Evolutionary conservation across 148 eudicot species (phyloP), one percentile per base, ranked within the genome.

Genomic region (Vaccinium corymbosum): DNA sequence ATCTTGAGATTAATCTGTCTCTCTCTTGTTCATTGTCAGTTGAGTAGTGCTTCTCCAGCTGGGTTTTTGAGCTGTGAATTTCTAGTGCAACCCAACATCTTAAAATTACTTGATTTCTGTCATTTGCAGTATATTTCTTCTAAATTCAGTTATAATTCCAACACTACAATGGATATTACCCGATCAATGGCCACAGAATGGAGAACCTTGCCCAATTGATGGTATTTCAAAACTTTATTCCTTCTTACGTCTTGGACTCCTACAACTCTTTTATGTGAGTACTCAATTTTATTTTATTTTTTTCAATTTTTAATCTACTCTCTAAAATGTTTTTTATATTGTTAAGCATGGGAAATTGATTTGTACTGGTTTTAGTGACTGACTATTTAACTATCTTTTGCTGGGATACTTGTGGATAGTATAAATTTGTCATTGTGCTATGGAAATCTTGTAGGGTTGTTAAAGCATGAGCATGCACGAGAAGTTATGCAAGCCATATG

Each of bases 131-230:
- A 93, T 93, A 76, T 86, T 87, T 89, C 81, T 91, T 82, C 85
- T 96, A 81, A 91, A 91, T 83, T 89, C 93, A 12, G 66, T 79
- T 17, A 79, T 79, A 38, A 56, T 79, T 79, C 68, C 81, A 17
- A 79, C 81, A 10, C 85, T 96, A 82, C 87, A 91, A 86, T 92
- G 95, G 95, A 92, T 96, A 80, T 92, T 96, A 87, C 99, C 99
- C 35, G 92, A 90, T 87, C 90, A 85, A 61, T 93, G 95, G 89
- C 92, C 89, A 51, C 88, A 55, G 0, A 55, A n/a, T 55, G 38
- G 32, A 55, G 81, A 56, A 29, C 81, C 17, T 16, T 79, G 66
- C 66, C 35, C 27, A 29, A 29, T 55, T 79, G 81, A 27, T 22
- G 85, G 88, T 78, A 57, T 91, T 80, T 82, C 87, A 76, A 86